Evolutionary conservation across 1,139 yeast genomes (phyloP).

Genomic region (Yamadazyma epiphylla): DNA sequence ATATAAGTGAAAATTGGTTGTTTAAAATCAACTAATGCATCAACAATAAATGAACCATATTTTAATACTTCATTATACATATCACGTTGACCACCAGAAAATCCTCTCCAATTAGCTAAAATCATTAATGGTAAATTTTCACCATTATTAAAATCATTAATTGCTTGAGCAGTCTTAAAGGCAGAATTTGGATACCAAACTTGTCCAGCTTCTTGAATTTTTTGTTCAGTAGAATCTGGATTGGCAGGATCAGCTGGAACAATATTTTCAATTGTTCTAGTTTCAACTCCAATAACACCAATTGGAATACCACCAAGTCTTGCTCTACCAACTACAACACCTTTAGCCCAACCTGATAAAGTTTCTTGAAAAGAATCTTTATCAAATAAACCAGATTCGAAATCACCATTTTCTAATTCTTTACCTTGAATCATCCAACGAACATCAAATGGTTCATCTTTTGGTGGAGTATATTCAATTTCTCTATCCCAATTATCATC

Average conservation of each 20-base stretch:
- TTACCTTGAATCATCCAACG: slow-evolving; percentile 94
- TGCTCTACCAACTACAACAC: slow-evolving; percentile 98
- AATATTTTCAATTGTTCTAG: slow-evolving; percentile 82
- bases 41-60: slow-evolving; percentile 95
- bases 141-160: slow-evolving; percentile 94
- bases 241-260: slow-evolving; percentile 98
- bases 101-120: slow-evolving; percentile 99
- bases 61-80: slow-evolving; percentile 98
- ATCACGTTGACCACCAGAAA: slow-evolving; percentile 99
- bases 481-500: slow-evolving; percentile 92
- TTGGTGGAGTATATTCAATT: slow-evolving; percentile 73
- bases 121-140: slow-evolving; percentile 97
- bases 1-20: slow-evolving; percentile 96
- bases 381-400: slow-evolving; percentile 87
- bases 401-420: slow-evolving; percentile 58
- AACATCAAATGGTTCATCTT: slow-evolving; percentile 78
- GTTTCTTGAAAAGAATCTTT: slow-evolving; percentile 93
- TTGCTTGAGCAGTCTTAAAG: slow-evolving; percentile 97
- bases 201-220: slow-evolving; percentile 95
- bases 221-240: slow-evolving; percentile 84
- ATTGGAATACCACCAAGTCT: slow-evolving; percentile 98
- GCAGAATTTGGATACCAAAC: slow-evolving; percentile 99
- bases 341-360: slow-evolving; percentile 97
- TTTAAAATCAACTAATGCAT: slow-evolving; percentile 91
- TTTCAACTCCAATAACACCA: slow-evolving; percentile 97